phyloP scores from a whole-genome alignment of 2,329 filamentous ascomycete species.

The Paraphaeosphaeria sporulosa region DNA sequence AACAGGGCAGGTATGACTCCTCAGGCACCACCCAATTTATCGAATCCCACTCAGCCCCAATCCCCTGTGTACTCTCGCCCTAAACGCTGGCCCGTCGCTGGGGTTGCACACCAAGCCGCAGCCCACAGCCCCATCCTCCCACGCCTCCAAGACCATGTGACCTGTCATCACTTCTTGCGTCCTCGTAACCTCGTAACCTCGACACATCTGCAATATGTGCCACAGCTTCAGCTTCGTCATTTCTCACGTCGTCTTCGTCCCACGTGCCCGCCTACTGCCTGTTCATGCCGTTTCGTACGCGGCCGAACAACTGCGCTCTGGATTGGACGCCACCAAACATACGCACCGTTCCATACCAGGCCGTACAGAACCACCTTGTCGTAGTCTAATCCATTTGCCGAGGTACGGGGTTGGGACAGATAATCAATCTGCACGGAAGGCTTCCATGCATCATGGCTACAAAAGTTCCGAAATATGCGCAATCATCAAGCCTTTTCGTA shows the following conservation, averaged over 20 bases:
- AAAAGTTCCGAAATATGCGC: background rate
- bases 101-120: background rate
- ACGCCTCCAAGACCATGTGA: background rate
- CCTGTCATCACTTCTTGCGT: background rate
- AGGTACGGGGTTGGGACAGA: background rate
- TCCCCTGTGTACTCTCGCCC: conserved; percentile 15
- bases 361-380: no score
- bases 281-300: no score
- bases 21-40: conserved; percentile 21
- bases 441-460: conserved; percentile 1
- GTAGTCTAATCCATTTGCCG: background rate
- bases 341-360: no score
- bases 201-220: background rate
- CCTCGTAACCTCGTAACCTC: background rate
- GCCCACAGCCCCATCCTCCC: conserved; percentile 10
- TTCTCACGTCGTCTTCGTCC: background rate
- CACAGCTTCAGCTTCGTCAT: background rate
- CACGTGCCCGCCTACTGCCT: no score
- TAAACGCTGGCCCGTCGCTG: conserved; percentile 14
- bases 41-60: conserved; percentile 24
- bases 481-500: background rate
- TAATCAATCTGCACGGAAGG: background rate
- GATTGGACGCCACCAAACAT: no score
- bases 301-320: no score
- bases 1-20: conserved; percentile 20